Percentiles rank a stretch among this genome's conserved stretches.
Evolutionary conservation across 2,329 filamentous ascomycete species (phyloP).

Genomic region (Cladosporium sp.): DNA sequence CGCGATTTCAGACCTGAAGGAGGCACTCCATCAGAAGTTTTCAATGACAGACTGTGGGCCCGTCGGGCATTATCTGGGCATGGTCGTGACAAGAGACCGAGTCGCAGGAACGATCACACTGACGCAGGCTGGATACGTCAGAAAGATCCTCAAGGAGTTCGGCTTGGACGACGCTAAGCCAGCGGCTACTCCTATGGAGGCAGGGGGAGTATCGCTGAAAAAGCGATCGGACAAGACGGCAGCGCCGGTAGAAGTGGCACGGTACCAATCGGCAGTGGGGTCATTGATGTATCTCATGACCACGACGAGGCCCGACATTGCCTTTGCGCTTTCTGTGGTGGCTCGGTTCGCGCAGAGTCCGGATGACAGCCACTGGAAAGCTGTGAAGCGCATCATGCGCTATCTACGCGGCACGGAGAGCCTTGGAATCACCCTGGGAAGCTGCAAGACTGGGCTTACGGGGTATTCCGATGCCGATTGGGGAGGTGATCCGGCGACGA

Average conservation of each 20-base stretch:
- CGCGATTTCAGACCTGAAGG: slow-evolving; percentile 20
- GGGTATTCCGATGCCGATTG: slow-evolving; percentile 22
- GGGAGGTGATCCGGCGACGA: slow-evolving; percentile 13
- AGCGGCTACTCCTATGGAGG: slow-evolving; percentile 15
- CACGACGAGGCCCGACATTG: neutral
- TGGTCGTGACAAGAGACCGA: slow-evolving; percentile 18
- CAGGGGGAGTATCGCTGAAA: neutral
- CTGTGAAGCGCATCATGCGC: slow-evolving; percentile 9
- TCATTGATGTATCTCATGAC: slow-evolving; percentile 20
- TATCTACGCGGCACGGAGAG: slow-evolving; percentile 11
- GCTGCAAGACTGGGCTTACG: slow-evolving; percentile 7
- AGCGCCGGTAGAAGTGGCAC: too few relatives aligned
- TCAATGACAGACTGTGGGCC: slow-evolving; percentile 24
- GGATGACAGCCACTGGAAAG: slow-evolving; percentile 12
- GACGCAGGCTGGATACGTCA: slow-evolving; percentile 20
- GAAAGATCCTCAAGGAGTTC: slow-evolving; percentile 17
- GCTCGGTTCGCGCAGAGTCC: slow-evolving; percentile 16
- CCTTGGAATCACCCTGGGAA: slow-evolving; percentile 10
- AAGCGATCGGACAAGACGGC: neutral
- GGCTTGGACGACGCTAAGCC: slow-evolving; percentile 9
- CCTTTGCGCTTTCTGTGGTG: slow-evolving; percentile 10
- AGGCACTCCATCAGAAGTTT: slow-evolving; percentile 16
- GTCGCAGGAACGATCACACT: slow-evolving; percentile 13
- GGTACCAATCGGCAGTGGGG: slow-evolving; percentile 13
- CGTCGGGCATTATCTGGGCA: slow-evolving; percentile 21